These are phyloP conservation scores for Sicyos baderoa DNA, from an alignment of 306 rosid genomes.

Conservation along the genomic window DNA sequence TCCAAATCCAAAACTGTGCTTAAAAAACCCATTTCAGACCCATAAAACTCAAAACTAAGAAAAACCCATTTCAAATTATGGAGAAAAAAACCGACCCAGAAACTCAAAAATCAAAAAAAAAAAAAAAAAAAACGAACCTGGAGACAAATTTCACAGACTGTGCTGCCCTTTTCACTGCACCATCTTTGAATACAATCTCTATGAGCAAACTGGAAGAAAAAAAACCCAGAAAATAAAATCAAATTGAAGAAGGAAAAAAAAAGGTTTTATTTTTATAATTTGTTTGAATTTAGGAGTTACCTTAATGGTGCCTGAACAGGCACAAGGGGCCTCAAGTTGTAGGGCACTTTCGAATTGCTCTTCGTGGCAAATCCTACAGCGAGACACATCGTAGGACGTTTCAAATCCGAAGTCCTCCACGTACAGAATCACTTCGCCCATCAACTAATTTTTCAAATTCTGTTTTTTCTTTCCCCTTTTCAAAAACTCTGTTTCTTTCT, in stretches of 20 bases:
- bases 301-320: slow-evolving; percentile 96
- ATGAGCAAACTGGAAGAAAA: slow-evolving; percentile 68
- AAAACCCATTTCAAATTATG: neutral
- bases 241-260: neutral
- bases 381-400: slow-evolving; percentile 30
- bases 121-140: slow-evolving; percentile 39
- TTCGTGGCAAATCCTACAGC: slow-evolving; percentile 92
- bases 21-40: too few species aligned
- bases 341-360: slow-evolving; percentile 55
- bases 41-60: neutral
- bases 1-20: neutral
- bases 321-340: slow-evolving; percentile 82
- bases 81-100: slow-evolving; percentile 1
- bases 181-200: slow-evolving; percentile 97
- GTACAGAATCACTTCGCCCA: slow-evolving; percentile 59
- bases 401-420: slow-evolving; percentile 44
- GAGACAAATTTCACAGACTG: slow-evolving; percentile 85
- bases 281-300: slow-evolving; percentile 23
- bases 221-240: too few species aligned
- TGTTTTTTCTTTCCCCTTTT: neutral
- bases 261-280: neutral
- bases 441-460: neutral
- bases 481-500: neutral
- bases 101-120: neutral
- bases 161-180: slow-evolving; percentile 88